phyloP scores from a whole-genome alignment of 1,139 yeast species.

The Blastobotrys indianensis region DNA sequence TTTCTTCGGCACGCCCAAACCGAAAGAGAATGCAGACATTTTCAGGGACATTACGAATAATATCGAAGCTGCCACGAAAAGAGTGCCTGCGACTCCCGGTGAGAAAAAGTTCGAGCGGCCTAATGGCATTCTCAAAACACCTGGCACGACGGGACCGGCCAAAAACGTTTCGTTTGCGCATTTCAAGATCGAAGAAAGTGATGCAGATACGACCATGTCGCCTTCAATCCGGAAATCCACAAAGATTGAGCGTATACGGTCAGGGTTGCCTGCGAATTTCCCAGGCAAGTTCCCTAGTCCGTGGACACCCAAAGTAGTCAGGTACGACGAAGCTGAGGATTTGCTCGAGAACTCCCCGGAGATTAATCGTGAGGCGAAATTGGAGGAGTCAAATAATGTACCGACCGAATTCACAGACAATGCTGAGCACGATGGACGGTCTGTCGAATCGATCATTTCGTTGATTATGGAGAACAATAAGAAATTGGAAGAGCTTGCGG shows the following conservation, averaged over 20 bases:
- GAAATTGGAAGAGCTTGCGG: constrained; percentile 13
- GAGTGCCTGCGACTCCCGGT: constrained; percentile 3
- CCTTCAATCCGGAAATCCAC: constrained; percentile 8
- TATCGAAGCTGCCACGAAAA: constrained; percentile 6
- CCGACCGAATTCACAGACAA: not conserved
- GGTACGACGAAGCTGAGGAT: constrained; percentile 1
- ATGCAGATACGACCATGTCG: constrained; percentile 4
- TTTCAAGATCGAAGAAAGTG: not conserved
- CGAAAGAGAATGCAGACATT: constrained; percentile 14
- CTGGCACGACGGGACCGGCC: constrained; percentile 21
- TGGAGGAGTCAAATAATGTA: not conserved
- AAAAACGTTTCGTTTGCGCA: constrained; percentile 25
- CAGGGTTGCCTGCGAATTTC: constrained; percentile 23
- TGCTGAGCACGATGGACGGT: not conserved
- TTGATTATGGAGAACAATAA: constrained; percentile 10
- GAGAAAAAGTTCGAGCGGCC: not conserved
- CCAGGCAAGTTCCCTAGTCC: constrained; percentile 28
- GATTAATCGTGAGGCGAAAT: not conserved
- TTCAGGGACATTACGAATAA: constrained; percentile 15
- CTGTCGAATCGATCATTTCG: constrained; percentile 5
- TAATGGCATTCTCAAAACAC: constrained; percentile 28
- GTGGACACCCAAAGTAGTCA: constrained; percentile 18
- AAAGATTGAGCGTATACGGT: constrained; percentile 15
- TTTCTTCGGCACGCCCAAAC: constrained; percentile 21
- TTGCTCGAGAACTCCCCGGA: not conserved